Base-by-base conservation (phyloP, 139 green algal genomes). In the Ettlia oleoabundans region DNA sequence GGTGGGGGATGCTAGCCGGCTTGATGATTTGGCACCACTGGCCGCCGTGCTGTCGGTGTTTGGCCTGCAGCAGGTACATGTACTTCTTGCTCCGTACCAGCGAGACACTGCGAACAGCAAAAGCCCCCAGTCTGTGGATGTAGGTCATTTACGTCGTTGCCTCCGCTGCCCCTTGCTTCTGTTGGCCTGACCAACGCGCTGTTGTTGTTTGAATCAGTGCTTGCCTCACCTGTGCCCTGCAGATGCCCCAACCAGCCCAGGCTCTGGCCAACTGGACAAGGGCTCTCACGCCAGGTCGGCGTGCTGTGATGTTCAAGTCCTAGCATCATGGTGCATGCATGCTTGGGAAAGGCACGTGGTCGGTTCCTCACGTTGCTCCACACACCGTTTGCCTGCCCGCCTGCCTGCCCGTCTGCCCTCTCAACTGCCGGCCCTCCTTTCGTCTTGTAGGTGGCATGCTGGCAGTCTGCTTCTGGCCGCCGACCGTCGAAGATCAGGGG, bases 401-500 rank as follows among this genome's bases (percentile, higher is more conserved):
- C 15, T 41, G 1, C 1, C 41, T 41, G 28, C 68, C 42, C 42
- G 8, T 19, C 32, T 22, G 22, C 0, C 32, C 70, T 3, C 64
- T 41, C n/a, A n/a, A n/a, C n/a, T n/a, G n/a, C n/a, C n/a, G n/a
- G n/a, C n/a, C n/a, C n/a, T n/a, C n/a, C n/a, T n/a, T n/a, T n/a
- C n/a, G n/a, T n/a, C n/a, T n/a, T n/a, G n/a, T 67, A 87, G 82
- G 82, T 15, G 83, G 83, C 61, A 66, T 73, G 24, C 28, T 84
- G 43, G 65, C 53, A 21, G 83, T 85, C 15, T 74, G 77, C 52
- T 87, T 71, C 77, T 87, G 83, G 83, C 76, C 76, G 18, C 64
- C 42, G 35, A 21, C 53, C 1, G 68, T 87, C 28, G 83, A 87
- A 43, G 43, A 61, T 22, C 24, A 55, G 2, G 83, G 83, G 1